Conservation (phyloP, 148 eudicot species). For the Suaeda aralocaspica region DNA sequence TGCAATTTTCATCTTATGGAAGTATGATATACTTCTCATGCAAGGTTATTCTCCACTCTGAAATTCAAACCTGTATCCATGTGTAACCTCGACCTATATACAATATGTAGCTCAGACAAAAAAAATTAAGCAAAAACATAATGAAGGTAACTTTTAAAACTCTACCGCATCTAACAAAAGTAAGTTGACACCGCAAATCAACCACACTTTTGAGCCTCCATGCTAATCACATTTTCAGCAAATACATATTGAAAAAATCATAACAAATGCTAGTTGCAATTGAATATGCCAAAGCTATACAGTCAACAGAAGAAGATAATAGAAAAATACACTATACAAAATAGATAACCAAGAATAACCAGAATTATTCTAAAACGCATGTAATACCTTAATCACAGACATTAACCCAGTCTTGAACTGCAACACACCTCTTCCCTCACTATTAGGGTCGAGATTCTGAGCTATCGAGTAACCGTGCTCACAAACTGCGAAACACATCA, state of each 20-base stretch:
- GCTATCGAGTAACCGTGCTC: slow-evolving; percentile 94
- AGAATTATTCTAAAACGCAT: not conserved
- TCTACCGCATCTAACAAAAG: no score
- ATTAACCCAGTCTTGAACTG: slow-evolving; percentile 98
- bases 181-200: no score
- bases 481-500: slow-evolving; percentile 54
- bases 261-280: not conserved
- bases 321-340: not conserved
- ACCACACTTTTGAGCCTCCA: not conserved
- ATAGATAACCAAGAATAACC: not conserved
- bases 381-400: slow-evolving; percentile 92
- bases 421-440: slow-evolving; percentile 97
- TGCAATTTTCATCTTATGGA: not conserved
- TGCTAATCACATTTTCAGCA: not conserved
- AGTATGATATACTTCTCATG: not conserved
- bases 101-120: not conserved
- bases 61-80: not conserved
- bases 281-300: not conserved
- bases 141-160: no score
- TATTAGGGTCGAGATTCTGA: slow-evolving; percentile 93
- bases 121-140: not conserved
- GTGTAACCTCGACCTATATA: not conserved
- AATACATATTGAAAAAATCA: not conserved
- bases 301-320: not conserved
- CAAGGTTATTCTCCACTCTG: not conserved